Conservation (phyloP, 2,329 filamentous ascomycete species). For the Colletotrichum ledebouriae region DNA sequence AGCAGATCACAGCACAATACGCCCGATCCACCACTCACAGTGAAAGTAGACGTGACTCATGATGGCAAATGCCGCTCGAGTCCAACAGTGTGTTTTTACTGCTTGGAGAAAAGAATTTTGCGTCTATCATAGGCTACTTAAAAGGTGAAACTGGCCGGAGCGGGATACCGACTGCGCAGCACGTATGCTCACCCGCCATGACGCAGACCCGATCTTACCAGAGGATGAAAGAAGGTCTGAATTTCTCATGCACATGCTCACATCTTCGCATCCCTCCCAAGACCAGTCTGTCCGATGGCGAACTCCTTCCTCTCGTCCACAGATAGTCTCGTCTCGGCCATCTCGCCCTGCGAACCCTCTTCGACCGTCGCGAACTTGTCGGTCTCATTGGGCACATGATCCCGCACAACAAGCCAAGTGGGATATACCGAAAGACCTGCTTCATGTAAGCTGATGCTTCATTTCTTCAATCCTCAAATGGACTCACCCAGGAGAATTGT, state of each 20-base stretch:
- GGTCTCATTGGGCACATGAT: conserved; percentile 48
- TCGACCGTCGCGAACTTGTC: conserved; percentile 23
- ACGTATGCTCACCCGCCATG: no score
- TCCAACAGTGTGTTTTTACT: no score
- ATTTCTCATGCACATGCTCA: background rate
- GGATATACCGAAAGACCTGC: conserved; percentile 47
- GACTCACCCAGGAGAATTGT: conserved; percentile 54
- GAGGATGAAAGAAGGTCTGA: no score
- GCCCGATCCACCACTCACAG: no score
- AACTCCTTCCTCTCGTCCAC: conserved; percentile 30
- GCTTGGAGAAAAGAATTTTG: no score
- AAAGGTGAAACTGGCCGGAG: no score
- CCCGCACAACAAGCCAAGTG: conserved; percentile 51
- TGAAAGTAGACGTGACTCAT: no score
- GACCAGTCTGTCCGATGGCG: conserved; percentile 29
- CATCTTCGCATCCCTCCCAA: conserved; percentile 33
- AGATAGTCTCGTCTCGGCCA: conserved; percentile 22
- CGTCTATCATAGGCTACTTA: no score
- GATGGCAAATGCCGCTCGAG: no score
- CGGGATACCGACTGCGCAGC: no score
- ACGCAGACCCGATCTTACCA: no score
- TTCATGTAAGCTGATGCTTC: conserved; percentile 2
- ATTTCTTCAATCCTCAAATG: background rate
- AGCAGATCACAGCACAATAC: no score
- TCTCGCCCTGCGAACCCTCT: conserved; percentile 21